A percentile compares a stretch with the other conserved stretches of the same genome.
Conservation (phyloP, 73 alveolate genomes). For the Tetrahymena elliotti region DNA sequence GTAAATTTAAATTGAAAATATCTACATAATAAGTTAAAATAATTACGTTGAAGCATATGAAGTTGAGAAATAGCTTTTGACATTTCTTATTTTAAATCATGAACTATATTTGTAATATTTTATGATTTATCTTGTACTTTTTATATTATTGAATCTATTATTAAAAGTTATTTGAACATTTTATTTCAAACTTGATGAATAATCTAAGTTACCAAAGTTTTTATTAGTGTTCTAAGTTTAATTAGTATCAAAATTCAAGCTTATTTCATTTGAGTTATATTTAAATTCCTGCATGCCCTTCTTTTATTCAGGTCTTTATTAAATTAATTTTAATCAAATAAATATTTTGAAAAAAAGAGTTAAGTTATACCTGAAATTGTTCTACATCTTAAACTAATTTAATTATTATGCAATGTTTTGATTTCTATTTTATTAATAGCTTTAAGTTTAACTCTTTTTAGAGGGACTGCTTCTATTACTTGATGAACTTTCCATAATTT, state of each 20-base stretch:
- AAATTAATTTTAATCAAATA: neutral
- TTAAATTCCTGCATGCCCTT: neutral
- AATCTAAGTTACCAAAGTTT: slow-evolving; percentile 4
- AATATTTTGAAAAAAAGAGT: neutral
- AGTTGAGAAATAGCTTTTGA: slow-evolving; percentile 32
- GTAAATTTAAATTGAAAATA: neutral
- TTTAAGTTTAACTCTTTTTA: neutral
- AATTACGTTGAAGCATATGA: slow-evolving; percentile 14
- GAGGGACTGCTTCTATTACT: neutral
- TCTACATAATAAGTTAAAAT: neutral
- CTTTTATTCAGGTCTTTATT: slow-evolving; percentile 5
- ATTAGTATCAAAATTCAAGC: slow-evolving; percentile 14
- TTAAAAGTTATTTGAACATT: neutral
- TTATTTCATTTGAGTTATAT: slow-evolving; percentile 1
- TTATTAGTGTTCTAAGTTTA: slow-evolving; percentile 6
- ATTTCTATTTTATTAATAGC: neutral
- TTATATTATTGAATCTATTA: slow-evolving; percentile 20
- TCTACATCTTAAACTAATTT: neutral
- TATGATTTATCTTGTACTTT: slow-evolving; percentile 32
- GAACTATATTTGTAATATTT: slow-evolving; percentile 22
- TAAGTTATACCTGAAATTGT: neutral
- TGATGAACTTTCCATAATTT: neutral
- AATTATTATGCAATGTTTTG: neutral
- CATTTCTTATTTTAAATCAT: slow-evolving; percentile 40
- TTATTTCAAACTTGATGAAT: neutral